Conservation (phyloP, 495 filamentous ascomycete genomes). For the Neurospora sp. region DNA sequence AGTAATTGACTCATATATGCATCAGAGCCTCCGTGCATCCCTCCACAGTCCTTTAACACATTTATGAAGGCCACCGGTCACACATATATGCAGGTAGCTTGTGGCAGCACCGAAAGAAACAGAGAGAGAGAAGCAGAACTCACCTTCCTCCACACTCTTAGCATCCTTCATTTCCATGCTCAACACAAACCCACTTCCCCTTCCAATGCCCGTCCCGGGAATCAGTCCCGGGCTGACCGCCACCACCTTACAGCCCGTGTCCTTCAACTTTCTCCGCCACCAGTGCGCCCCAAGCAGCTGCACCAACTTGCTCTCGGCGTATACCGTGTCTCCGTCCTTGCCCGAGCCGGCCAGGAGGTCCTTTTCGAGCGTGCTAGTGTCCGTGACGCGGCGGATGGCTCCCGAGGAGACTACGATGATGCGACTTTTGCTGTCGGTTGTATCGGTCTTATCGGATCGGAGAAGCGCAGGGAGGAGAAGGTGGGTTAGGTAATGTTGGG, state of each 20-base stretch:
- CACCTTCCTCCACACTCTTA: conserved; percentile 29
- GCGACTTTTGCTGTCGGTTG: conserved; percentile 27
- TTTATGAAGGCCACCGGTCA: background rate
- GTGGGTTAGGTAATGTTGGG: conserved; percentile 37
- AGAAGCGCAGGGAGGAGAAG: conserved; percentile 13
- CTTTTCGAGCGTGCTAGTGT: conserved; percentile 19
- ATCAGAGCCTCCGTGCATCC: background rate
- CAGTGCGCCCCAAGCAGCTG: conserved; percentile 36
- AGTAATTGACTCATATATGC: background rate
- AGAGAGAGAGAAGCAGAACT: background rate
- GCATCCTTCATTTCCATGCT: conserved; percentile 23
- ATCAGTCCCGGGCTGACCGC: conserved; percentile 38
- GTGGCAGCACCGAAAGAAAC: background rate
- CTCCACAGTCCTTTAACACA: background rate
- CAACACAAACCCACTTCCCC: conserved; percentile 8
- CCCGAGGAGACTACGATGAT: conserved; percentile 36
- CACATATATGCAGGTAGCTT: background rate
- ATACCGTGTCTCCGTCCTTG: conserved; percentile 11
- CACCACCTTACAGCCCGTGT: conserved; percentile 22
- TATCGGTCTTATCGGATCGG: conserved; percentile 9
- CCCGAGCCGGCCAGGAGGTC: conserved; percentile 23
- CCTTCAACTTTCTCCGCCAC: conserved; percentile 37
- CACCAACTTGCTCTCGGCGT: conserved; percentile 32
- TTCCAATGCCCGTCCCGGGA: conserved; percentile 24
- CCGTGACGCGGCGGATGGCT: conserved; percentile 21